Percentiles rank a stretch among this genome's conserved stretches.
Evolutionary conservation across 2,329 filamentous ascomycete genomes (phyloP).

Genomic region (Penicillium sp.): DNA sequence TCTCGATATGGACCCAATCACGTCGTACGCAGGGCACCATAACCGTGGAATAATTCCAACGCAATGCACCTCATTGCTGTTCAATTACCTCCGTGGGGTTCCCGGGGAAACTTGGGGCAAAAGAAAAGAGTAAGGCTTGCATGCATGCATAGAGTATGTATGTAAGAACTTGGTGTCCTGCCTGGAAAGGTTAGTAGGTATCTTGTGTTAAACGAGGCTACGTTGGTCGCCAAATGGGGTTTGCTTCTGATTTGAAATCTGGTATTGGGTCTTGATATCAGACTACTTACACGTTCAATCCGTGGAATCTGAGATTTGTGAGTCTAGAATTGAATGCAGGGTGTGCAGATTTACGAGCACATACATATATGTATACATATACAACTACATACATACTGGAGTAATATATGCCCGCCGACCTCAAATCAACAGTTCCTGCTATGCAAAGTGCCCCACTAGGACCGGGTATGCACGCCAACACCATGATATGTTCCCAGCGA

Average conservation of each 20-base stretch:
- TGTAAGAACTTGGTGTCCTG: neutral
- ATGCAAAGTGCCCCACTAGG: neutral
- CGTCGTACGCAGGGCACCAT: neutral
- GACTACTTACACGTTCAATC: neutral
- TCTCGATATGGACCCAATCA: neutral
- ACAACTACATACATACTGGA: neutral
- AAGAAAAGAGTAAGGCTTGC: constrained; percentile 5
- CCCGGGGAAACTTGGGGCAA: neutral
- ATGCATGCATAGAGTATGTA: constrained; percentile 1
- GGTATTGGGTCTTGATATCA: neutral
- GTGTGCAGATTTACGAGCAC: neutral
- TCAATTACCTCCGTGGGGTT: neutral
- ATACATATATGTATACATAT: neutral
- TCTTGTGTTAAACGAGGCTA: neutral
- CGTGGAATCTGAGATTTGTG: neutral
- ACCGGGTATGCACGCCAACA: neutral
- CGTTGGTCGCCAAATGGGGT: neutral
- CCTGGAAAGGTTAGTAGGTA: neutral
- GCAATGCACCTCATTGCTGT: constrained; percentile 6
- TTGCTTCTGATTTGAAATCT: neutral
- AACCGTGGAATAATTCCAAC: neutral
- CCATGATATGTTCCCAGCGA: neutral
- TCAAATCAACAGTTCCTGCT: neutral
- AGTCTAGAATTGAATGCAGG: neutral
- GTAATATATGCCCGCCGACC: neutral